Evolutionary conservation across 2,329 filamentous ascomycete species (phyloP), one percentile per base, ranked within the genome.

Genomic region (Fusarium decemcellulare): DNA sequence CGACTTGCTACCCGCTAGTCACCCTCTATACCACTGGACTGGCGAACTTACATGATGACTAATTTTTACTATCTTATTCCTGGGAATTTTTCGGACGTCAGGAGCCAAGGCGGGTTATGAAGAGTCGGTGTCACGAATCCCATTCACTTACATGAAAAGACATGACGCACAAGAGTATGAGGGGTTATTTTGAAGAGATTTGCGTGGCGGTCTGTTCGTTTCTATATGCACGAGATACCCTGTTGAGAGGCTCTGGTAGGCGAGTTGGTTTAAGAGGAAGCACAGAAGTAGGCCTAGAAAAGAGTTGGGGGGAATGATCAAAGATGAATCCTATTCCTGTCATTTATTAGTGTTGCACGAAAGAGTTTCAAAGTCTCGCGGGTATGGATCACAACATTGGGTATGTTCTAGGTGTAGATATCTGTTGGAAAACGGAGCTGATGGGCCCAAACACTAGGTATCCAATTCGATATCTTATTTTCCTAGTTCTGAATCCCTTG

Each of bases 181-280:
- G 50, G 59, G 56, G 40, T 42, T 62, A 27, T 59, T 60, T 63
- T 68, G 57, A 65, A 64, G 65, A 65, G 54, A 59, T 60, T 68
- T 67, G 62, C 47, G 66, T 44, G 71, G 63, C 46, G 59, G 72
- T 70, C 73, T 73, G 60, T 76, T 74, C 74, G 65, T 76, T 76
- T 74, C 68, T 57, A 67, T 40, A 68, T 67, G 73, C 68, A 76
- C 68, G 67, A 75, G 74, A 76, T 76, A 76, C 74, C 74, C 73
- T 73, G 58, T 70, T 65, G 63, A 59, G 67, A 73, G 65, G 61
- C 63, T 73, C 67, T 65, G 61, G 61, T 43, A 54, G 59, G 63
- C 59, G 67, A 39, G 51, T 61, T 60, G 63, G 44, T 54, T 48
- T 51, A 23, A 6, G 29, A 42, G n/a, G 54, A 61, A 58, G 54